Evolutionary conservation across 352 stramenopile species (phyloP).

Genomic region (Stephanocyclus meneghinianus): DNA sequence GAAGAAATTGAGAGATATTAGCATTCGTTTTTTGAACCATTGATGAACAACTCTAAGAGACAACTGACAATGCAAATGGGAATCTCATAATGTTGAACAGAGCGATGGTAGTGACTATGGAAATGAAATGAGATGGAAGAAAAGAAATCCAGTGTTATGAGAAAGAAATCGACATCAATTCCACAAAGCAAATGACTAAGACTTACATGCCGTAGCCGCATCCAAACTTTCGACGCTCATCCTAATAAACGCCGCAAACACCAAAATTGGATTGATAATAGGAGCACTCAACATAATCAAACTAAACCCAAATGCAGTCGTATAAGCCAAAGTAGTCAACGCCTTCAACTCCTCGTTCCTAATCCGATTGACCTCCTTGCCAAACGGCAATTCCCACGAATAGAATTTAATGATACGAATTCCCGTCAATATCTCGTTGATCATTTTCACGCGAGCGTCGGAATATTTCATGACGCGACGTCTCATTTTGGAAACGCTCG

Average conservation of each 20-base stretch:
- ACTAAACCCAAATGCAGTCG: constrained; percentile 78
- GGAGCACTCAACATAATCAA: constrained; percentile 80
- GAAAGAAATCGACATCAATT: too few species aligned
- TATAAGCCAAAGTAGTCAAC: constrained; percentile 80
- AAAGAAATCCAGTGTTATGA: background rate
- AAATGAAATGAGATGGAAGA: background rate
- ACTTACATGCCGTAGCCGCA: constrained; percentile 73
- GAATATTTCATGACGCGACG: constrained; percentile 75
- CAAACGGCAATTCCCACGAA: constrained; percentile 90
- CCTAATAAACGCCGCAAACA: constrained; percentile 80
- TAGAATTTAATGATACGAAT: constrained; percentile 95
- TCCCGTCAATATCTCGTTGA: constrained; percentile 90
- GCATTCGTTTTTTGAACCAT: background rate
- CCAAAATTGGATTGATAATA: constrained; percentile 82
- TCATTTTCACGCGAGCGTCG: constrained; percentile 89
- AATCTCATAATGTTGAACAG: constrained; percentile 85
- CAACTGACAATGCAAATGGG: constrained; percentile 73
- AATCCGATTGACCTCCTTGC: constrained; percentile 83
- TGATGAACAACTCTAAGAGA: background rate
- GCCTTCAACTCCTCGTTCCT: constrained; percentile 81
- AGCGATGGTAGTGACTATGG: constrained; percentile 83
- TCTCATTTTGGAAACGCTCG: constrained; percentile 69
- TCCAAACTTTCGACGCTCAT: constrained; percentile 63
- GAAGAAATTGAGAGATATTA: background rate
- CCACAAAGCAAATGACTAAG: background rate